Conservation (phyloP, 441 rosid genomes). For the Breynia disticha region DNA sequence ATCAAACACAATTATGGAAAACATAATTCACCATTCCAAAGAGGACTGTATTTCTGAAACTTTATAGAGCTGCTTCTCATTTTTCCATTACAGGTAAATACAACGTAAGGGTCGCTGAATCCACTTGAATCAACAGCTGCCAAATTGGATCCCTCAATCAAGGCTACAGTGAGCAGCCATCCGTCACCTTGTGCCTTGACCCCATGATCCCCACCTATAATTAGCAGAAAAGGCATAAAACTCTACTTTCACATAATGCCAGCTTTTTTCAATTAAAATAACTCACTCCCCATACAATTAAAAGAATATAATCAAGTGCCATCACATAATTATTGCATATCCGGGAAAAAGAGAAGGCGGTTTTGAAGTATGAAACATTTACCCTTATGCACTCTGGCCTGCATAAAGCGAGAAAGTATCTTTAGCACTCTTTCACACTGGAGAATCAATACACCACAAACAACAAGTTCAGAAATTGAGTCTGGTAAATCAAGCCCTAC, state of each 20-base stretch:
- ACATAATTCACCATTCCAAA: constrained; percentile 74
- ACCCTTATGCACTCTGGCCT: constrained; percentile 80
- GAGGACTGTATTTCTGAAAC: constrained; percentile 81
- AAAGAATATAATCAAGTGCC: not conserved
- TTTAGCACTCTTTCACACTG: constrained; percentile 60
- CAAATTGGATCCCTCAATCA: constrained; percentile 75
- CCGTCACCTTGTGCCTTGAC: constrained; percentile 94
- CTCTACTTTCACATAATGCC: not conserved
- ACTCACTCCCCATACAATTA: not conserved
- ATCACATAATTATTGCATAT: too few relatives aligned
- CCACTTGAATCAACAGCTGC: constrained; percentile 94
- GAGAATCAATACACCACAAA: constrained; percentile 71
- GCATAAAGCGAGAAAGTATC: constrained; percentile 71
- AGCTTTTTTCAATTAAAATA: not conserved
- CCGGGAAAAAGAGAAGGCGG: not conserved
- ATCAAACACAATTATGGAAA: not conserved
- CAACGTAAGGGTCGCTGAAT: constrained; percentile 86
- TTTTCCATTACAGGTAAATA: constrained; percentile 82
- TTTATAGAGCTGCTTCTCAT: constrained; percentile 83
- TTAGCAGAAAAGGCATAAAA: constrained; percentile 13
- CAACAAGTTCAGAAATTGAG: constrained; percentile 82
- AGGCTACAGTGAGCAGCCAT: constrained; percentile 90
- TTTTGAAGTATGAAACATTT: constrained; percentile 9
- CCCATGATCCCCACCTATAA: constrained; percentile 85
- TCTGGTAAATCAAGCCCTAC: constrained; percentile 95